Conservation (phyloP, 1,284 basidiomycete species). For the Boletellus dicymbophilus region DNA sequence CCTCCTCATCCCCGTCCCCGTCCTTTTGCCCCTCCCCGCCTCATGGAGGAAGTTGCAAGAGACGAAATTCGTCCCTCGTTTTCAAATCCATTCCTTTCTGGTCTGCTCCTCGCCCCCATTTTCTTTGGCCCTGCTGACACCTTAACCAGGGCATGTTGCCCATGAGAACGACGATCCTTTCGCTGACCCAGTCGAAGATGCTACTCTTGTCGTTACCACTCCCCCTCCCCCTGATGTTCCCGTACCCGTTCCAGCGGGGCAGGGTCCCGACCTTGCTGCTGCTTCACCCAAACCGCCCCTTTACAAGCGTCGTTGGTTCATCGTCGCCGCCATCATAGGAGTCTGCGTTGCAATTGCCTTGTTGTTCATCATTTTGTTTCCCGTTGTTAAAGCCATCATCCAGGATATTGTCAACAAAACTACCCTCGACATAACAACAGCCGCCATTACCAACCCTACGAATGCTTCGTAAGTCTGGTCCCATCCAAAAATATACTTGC, state of each 20-base stretch:
- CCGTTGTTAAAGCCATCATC: constrained; percentile 63
- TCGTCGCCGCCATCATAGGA: constrained; percentile 40
- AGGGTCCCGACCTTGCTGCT: constrained; percentile 30
- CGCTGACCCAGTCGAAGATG: constrained; percentile 11
- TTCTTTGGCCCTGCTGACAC: neutral
- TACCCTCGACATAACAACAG: constrained; percentile 51
- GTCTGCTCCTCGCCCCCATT: too few relatives aligned
- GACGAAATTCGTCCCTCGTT: too few relatives aligned
- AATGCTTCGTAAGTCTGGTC: constrained; percentile 57
- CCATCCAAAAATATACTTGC: too few relatives aligned
- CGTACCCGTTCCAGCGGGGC: constrained; percentile 4
- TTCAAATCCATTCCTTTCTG: too few relatives aligned
- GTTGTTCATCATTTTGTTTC: constrained; percentile 65
- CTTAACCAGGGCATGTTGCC: constrained; percentile 39
- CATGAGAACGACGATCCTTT: too few relatives aligned
- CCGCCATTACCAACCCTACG: constrained; percentile 48
- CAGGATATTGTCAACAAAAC: constrained; percentile 60
- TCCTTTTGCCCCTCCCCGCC: neutral
- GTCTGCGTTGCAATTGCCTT: constrained; percentile 56
- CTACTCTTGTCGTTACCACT: too few relatives aligned
- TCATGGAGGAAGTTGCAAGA: too few relatives aligned
- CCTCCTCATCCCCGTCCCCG: neutral
- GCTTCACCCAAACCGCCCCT: constrained; percentile 28
- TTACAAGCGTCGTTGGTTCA: constrained; percentile 46
- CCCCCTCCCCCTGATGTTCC: too few relatives aligned